Percentiles rank a stretch among this genome's conserved stretches.
Evolutionary conservation across 305 asterid genomes (phyloP).

Genomic region (Solanum hybrid): DNA sequence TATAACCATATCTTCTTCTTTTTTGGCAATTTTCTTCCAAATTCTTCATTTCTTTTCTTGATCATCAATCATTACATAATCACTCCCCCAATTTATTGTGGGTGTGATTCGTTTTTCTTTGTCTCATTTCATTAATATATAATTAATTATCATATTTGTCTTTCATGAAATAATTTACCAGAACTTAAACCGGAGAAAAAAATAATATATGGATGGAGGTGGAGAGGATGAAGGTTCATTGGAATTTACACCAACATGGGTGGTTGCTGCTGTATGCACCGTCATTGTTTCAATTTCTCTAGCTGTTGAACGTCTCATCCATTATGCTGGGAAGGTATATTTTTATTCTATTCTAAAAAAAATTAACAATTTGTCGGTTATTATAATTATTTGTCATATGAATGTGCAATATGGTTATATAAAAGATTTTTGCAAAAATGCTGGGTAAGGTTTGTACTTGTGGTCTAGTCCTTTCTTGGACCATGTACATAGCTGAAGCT

Average conservation of each 20-base stretch:
- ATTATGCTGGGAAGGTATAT: conserved; percentile 65
- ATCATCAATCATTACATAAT: not conserved
- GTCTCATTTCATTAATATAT: not conserved
- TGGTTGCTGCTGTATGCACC: conserved; percentile 81
- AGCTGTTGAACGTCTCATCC: conserved; percentile 59
- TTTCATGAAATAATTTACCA: not conserved
- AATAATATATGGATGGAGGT: conserved; percentile 44
- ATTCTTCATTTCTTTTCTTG: not conserved
- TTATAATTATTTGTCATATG: not conserved
- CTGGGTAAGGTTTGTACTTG: not conserved
- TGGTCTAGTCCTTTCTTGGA: not conserved
- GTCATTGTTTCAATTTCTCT: conserved; percentile 82
- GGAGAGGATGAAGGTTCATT: conserved; percentile 47
- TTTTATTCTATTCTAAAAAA: not conserved
- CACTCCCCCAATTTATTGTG: not conserved
- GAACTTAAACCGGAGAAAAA: not conserved
- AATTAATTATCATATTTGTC: not conserved
- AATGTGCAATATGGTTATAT: not conserved
- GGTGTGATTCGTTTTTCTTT: not conserved
- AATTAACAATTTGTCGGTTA: not conserved
- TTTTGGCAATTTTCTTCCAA: not conserved
- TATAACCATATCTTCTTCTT: not conserved
- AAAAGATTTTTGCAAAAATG: not conserved
- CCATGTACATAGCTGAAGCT: not conserved
- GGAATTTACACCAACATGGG: conserved; percentile 97